Evolutionary conservation across 345 rosid species (phyloP).

Genomic region (Eucalyptus cloeziana): DNA sequence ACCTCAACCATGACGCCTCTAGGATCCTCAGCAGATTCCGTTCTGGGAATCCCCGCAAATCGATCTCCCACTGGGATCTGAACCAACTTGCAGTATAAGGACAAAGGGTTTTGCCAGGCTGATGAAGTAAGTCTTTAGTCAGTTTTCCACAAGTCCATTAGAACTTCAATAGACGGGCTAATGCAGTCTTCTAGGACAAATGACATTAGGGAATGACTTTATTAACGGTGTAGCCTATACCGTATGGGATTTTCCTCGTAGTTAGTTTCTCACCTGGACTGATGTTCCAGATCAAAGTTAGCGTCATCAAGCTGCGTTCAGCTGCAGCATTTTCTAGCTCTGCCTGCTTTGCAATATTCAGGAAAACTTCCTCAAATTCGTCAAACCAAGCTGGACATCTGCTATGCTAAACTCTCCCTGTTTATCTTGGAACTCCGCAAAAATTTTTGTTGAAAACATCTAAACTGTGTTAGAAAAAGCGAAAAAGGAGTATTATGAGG

Average conservation of each 20-base stretch:
- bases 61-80: slow-evolving; percentile 84
- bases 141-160: neutral
- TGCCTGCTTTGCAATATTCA: slow-evolving; percentile 82
- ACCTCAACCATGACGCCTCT: slow-evolving; percentile 87
- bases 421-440: slow-evolving; percentile 66
- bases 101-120: neutral
- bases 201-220: neutral
- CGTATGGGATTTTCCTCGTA: neutral
- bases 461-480: neutral
- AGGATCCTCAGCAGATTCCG: slow-evolving; percentile 46
- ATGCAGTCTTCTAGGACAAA: neutral
- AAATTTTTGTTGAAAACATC: slow-evolving; percentile 26
- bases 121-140: neutral
- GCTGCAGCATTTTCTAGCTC: slow-evolving; percentile 82
- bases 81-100: neutral
- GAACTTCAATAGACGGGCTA: neutral
- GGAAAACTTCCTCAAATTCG: slow-evolving; percentile 90
- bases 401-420: slow-evolving; percentile 53
- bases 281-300: slow-evolving; percentile 49
- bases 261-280: slow-evolving; percentile 25
- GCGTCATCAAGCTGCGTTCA: slow-evolving; percentile 59
- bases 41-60: slow-evolving; percentile 69
- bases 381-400: slow-evolving; percentile 77
- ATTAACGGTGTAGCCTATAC: neutral
- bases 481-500: neutral